These are phyloP conservation scores for Theobroma cacao DNA, from an alignment of 345 rosid genomes.

Conservation along the genomic window DNA sequence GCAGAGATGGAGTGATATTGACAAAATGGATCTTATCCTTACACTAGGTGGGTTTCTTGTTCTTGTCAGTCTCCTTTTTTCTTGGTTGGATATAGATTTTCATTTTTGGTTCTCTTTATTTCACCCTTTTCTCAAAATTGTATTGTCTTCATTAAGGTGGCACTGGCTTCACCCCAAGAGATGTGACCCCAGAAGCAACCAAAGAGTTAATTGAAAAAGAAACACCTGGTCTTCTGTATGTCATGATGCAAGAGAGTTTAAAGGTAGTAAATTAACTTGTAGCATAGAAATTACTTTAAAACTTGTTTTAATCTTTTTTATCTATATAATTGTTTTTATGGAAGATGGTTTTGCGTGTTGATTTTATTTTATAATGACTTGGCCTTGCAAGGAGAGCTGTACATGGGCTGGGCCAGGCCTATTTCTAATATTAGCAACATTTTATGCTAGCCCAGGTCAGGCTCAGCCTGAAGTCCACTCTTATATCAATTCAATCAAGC, in stretches of 20 bases:
- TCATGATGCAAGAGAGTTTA: slow-evolving; percentile 94
- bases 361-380: not conserved
- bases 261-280: slow-evolving; percentile 46
- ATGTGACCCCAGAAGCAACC: slow-evolving; percentile 96
- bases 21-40: slow-evolving; percentile 76
- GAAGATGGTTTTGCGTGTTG: not conserved
- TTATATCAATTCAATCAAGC: not conserved
- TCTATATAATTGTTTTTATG: not conserved
- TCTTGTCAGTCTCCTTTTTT: not conserved
- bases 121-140: slow-evolving; percentile 1
- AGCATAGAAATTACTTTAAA: not conserved
- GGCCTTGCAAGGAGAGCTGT: not conserved
- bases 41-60: slow-evolving; percentile 62
- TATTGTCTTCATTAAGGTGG: slow-evolving; percentile 56
- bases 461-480: not conserved
- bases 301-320: not conserved
- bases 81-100: not conserved
- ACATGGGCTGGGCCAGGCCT: not conserved
- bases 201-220: slow-evolving; percentile 79
- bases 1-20: slow-evolving; percentile 74
- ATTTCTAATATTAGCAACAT: not conserved
- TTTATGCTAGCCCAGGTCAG: not conserved
- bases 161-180: slow-evolving; percentile 94
- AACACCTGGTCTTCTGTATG: slow-evolving; percentile 87
- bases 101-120: not conserved